A percentile compares a stretch with the other conserved stretches of the same genome.
phyloP scores from a whole-genome alignment of 225 moss, liverwort and hornwort genomes.

The Bryoerythrophyllum caledonicum region DNA sequence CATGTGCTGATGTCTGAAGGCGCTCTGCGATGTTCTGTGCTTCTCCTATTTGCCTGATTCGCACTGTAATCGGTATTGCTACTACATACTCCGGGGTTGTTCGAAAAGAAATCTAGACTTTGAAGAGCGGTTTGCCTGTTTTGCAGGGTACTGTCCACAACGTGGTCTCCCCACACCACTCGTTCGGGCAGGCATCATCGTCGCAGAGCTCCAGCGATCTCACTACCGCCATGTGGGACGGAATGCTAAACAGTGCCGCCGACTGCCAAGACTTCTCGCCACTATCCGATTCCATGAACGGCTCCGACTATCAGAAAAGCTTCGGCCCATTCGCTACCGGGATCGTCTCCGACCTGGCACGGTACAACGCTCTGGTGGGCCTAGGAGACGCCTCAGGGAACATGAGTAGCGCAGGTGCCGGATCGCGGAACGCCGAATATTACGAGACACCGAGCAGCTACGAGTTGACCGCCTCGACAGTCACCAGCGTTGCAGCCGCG shows the following conservation, averaged over 20 bases:
- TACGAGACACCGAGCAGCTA: constrained; percentile 31
- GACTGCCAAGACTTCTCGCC: constrained; percentile 41
- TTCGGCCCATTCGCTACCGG: constrained; percentile 41
- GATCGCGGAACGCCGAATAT: constrained; percentile 15
- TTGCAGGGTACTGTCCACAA: constrained; percentile 32
- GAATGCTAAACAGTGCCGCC: constrained; percentile 24
- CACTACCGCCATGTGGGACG: constrained; percentile 39
- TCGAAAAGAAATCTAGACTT: background rate
- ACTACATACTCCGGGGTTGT: background rate
- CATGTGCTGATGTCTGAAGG: constrained; percentile 8
- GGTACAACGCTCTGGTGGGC: constrained; percentile 44
- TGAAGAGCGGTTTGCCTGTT: constrained; percentile 14
- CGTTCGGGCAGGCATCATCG: constrained; percentile 34
- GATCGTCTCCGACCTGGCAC: constrained; percentile 37
- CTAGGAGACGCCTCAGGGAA: constrained; percentile 29
- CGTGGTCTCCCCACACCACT: constrained; percentile 25
- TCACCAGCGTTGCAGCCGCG: constrained; percentile 54
- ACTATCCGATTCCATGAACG: constrained; percentile 27
- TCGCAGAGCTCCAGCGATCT: constrained; percentile 43
- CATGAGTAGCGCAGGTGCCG: constrained; percentile 18
- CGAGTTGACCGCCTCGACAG: constrained; percentile 49
- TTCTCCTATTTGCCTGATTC: background rate
- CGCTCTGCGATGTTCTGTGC: background rate
- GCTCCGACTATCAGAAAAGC: constrained; percentile 44
- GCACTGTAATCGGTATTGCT: constrained; percentile 11